Evolutionary conservation across 495 filamentous ascomycete species (phyloP).

Genomic region (Geopyxis carbonaria): DNA sequence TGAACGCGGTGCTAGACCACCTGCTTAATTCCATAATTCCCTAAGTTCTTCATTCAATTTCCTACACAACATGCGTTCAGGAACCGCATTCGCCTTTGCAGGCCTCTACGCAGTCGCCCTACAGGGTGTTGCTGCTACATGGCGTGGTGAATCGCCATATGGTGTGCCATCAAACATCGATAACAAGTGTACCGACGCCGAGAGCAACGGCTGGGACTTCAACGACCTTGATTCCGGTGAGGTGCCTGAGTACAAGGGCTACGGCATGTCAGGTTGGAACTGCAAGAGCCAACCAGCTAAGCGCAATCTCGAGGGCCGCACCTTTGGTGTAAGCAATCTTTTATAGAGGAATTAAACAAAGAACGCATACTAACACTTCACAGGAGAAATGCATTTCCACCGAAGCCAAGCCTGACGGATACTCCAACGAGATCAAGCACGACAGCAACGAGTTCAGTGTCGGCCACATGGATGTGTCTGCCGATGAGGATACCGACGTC

Average conservation of each 20-base stretch:
- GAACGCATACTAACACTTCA: constrained; percentile 4
- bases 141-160: constrained; percentile 44
- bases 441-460: constrained; percentile 52
- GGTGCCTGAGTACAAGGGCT: constrained; percentile 52
- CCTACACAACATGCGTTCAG: constrained; percentile 22
- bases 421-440: constrained; percentile 29
- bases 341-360: neutral
- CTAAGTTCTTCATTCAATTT: too few relatives aligned
- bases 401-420: constrained; percentile 30
- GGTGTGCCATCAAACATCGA: constrained; percentile 53
- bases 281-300: constrained; percentile 42
- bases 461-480: constrained; percentile 48
- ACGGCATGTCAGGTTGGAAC: constrained; percentile 54
- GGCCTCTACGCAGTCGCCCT: constrained; percentile 10
- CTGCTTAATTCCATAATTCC: too few relatives aligned
- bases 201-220: constrained; percentile 57
- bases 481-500: constrained; percentile 55
- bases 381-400: constrained; percentile 51
- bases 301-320: constrained; percentile 32
- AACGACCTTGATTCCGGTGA: constrained; percentile 40
- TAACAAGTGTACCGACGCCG: constrained; percentile 54
- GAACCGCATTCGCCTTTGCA: constrained; percentile 13
- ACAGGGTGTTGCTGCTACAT: constrained; percentile 27
- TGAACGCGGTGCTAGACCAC: too few relatives aligned
- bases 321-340: constrained; percentile 22